phyloP scores from a whole-genome alignment of 306 rosid genomes.

The Cucumis melo region DNA sequence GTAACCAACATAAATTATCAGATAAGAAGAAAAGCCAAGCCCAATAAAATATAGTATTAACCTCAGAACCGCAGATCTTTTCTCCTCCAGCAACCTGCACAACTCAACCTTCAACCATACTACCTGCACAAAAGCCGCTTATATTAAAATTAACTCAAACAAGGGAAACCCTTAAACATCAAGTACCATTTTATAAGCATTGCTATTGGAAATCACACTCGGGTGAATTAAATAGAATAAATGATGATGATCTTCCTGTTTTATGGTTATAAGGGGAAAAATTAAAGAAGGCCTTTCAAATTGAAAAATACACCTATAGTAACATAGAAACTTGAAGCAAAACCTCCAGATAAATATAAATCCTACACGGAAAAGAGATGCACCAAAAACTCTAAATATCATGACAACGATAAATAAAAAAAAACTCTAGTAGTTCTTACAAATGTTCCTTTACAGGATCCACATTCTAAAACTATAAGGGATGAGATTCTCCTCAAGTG shows the following conservation, averaged over 20 bases:
- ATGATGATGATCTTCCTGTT: neutral
- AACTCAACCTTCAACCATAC: slow-evolving; percentile 85
- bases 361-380: neutral
- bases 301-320: neutral
- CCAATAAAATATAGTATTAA: neutral
- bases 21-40: slow-evolving; percentile 1
- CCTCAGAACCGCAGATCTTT: slow-evolving; percentile 84
- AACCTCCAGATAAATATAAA: neutral
- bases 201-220: neutral
- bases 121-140: slow-evolving; percentile 51
- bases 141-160: neutral
- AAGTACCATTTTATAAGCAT: neutral
- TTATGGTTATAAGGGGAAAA: neutral
- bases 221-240: neutral
- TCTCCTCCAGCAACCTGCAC: slow-evolving; percentile 88
- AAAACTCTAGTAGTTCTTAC: neutral
- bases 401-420: neutral
- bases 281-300: neutral
- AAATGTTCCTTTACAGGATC: neutral
- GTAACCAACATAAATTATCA: neutral
- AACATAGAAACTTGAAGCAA: neutral
- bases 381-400: neutral
- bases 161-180: neutral
- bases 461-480: neutral
- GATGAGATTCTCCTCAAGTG: neutral